These are phyloP conservation scores for Alnus rubra DNA, from an alignment of 306 rosid species.

Conservation along the genomic window DNA sequence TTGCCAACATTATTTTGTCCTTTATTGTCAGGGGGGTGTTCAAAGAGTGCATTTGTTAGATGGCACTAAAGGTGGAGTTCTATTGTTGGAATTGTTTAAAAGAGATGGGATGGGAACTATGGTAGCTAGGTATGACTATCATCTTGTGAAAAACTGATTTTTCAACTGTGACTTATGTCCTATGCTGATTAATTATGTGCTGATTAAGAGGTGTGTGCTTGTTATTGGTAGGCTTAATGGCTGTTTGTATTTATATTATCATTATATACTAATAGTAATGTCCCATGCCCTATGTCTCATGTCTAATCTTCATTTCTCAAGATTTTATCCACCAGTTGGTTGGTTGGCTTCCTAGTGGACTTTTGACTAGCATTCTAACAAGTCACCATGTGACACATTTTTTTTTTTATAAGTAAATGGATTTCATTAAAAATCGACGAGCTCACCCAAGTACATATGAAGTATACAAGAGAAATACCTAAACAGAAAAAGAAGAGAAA, in stretches of 20 bases:
- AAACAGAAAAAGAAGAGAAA: too few relatives aligned
- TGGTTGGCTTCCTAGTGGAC: conserved; percentile 7
- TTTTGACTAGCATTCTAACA: background rate
- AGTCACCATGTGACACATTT: background rate
- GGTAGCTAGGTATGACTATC: conserved; percentile 80
- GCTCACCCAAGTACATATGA: too few relatives aligned
- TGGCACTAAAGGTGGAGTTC: conserved; percentile 90
- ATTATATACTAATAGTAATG: too few relatives aligned
- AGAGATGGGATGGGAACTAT: conserved; percentile 99
- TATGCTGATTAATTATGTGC: conserved; percentile 1
- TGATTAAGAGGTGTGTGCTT: background rate
- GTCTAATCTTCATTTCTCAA: background rate
- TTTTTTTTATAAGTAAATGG: background rate
- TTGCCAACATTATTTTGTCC: conserved; percentile 36
- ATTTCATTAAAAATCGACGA: too few relatives aligned
- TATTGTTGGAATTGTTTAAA: conserved; percentile 87
- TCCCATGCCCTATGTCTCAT: too few relatives aligned
- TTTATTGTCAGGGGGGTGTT: conserved; percentile 85
- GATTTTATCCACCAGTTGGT: background rate
- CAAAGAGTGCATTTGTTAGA: conserved; percentile 97
- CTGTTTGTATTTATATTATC: background rate
- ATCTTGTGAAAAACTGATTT: background rate
- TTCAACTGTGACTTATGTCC: background rate
- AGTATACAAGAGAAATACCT: too few relatives aligned
- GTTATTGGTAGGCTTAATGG: background rate